Conservation (phyloP, 169 alveolate species). For the Plasmodium malariae region DNA sequence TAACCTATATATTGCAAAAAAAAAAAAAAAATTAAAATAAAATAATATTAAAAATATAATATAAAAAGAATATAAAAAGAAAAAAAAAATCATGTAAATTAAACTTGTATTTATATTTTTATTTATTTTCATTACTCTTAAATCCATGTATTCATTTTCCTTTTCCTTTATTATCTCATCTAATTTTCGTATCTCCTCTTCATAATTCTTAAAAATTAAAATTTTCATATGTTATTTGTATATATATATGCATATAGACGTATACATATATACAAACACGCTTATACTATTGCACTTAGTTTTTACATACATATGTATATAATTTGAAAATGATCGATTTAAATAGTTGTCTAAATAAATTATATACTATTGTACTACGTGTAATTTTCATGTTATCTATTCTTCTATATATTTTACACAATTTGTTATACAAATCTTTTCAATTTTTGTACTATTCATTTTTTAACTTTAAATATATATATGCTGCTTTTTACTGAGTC, state of each 20-base stretch:
- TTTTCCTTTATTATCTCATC: slow-evolving; percentile 36
- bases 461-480: too few relatives aligned
- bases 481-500: too few relatives aligned
- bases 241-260: neutral
- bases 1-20: slow-evolving; percentile 5
- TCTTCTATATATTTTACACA: too few relatives aligned
- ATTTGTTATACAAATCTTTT: too few relatives aligned
- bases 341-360: neutral
- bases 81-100: neutral
- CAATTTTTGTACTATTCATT: too few relatives aligned
- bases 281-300: too few relatives aligned
- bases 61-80: neutral
- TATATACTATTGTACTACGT: too few relatives aligned
- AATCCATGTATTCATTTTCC: slow-evolving; percentile 32
- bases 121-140: neutral
- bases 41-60: neutral
- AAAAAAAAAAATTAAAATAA: neutral
- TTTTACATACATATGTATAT: neutral
- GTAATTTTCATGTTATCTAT: too few relatives aligned
- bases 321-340: too few relatives aligned
- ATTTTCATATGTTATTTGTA: neutral
- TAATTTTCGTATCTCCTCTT: slow-evolving; percentile 30
- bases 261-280: neutral
- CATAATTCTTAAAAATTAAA: slow-evolving; percentile 26
- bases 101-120: neutral